Conservation (phyloP, 2,329 filamentous ascomycete species). For the Endoconidiophora polonica region DNA sequence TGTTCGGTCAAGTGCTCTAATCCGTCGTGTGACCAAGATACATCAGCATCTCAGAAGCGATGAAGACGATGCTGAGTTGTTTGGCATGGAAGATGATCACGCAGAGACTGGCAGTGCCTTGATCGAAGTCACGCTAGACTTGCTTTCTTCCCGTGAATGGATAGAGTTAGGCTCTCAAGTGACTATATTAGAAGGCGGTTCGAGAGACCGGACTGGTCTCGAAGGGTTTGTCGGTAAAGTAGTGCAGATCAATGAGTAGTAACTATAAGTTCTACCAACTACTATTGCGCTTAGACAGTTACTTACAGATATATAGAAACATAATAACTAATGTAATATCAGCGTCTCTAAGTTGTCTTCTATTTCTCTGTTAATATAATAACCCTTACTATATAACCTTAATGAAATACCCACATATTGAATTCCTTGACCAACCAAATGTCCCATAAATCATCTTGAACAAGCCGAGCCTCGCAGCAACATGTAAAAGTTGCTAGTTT, state of each 20-base stretch:
- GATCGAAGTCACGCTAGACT: conserved; percentile 46
- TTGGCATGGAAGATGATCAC: conserved; percentile 13
- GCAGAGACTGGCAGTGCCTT: conserved; percentile 14
- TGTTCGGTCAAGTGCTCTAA: conserved; percentile 63
- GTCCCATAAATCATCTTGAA: no score
- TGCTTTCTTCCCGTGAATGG: conserved; percentile 55
- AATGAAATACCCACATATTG: neutral
- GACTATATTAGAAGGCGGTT: conserved; percentile 54
- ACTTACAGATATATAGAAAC: neutral
- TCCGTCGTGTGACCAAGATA: conserved; percentile 37
- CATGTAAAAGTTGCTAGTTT: no score
- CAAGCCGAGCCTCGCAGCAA: no score
- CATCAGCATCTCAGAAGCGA: conserved; percentile 1
- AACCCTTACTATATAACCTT: neutral
- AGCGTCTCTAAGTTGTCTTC: neutral
- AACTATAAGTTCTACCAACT: no score
- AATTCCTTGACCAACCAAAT: no score
- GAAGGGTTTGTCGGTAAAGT: conserved; percentile 59
- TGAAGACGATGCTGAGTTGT: conserved; percentile 3
- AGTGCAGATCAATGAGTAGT: conserved; percentile 39
- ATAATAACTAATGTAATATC: neutral
- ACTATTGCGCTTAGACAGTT: neutral
- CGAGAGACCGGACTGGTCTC: conserved; percentile 47
- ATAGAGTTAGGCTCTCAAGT: conserved; percentile 55
- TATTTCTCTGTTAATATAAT: no score